Conservation (phyloP, 2,329 filamentous ascomycete genomes). For the Pseudopyricularia cyperi region DNA sequence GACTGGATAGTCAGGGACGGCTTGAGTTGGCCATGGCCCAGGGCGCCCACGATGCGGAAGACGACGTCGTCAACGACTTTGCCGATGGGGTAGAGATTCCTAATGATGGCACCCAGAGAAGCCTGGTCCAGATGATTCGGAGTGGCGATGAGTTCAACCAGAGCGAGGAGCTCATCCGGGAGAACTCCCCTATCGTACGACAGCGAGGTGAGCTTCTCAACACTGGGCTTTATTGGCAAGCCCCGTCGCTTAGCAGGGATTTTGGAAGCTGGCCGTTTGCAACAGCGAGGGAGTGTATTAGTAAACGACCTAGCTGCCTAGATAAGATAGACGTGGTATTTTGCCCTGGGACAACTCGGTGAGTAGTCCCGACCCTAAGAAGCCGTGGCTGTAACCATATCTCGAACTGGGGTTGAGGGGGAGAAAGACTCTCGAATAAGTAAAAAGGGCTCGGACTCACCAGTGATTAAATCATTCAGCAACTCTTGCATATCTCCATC, state of each 20-base stretch:
- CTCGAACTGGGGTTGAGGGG: not conserved
- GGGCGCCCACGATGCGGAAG: conserved; percentile 53
- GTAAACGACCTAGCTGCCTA: not conserved
- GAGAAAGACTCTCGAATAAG: not conserved
- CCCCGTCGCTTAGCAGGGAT: conserved; percentile 53
- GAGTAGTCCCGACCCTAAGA: no score
- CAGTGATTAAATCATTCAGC: not conserved
- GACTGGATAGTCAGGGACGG: conserved; percentile 59
- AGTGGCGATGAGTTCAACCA: conserved; percentile 54
- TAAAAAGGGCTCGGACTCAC: not conserved
- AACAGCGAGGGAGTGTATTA: not conserved
- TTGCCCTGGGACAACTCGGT: no score
- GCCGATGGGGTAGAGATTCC: conserved; percentile 62
- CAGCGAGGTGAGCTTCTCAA: conserved; percentile 48
- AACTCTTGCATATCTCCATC: not conserved
- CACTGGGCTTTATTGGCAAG: conserved; percentile 46
- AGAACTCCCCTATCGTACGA: conserved; percentile 58
- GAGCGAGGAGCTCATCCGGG: conserved; percentile 41
- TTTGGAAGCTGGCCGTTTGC: conserved; percentile 34
- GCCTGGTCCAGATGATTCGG: conserved; percentile 65
- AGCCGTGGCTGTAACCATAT: not conserved
- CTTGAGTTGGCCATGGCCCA: conserved; percentile 70
- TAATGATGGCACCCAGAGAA: conserved; percentile 54
- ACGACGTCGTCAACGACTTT: conserved; percentile 47
- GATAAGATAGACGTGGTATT: not conserved